Percentiles rank a stretch among this genome's conserved stretches.
Evolutionary conservation across 2,329 filamentous ascomycete genomes (phyloP).

Genomic region (Diaporthe ilicicola): DNA sequence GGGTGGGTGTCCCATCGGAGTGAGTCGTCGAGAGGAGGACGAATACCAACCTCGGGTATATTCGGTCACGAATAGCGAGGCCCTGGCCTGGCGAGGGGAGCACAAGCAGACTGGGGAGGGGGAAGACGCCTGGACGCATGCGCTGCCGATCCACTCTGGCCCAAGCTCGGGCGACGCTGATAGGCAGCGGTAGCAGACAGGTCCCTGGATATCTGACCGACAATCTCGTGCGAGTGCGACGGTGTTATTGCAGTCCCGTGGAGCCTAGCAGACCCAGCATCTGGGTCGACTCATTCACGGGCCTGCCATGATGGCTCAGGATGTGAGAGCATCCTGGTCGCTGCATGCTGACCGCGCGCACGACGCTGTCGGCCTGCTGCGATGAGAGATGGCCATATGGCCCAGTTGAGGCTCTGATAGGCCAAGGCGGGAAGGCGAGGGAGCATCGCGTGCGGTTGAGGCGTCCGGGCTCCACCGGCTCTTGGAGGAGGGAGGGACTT

Average conservation of each 20-base stretch:
- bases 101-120: not conserved
- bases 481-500: not conserved
- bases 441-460: slow-evolving; percentile 13
- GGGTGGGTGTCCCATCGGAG: not conserved
- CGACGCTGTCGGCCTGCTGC: slow-evolving; percentile 6
- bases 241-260: slow-evolving; percentile 19
- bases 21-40: not conserved
- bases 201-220: slow-evolving; percentile 29
- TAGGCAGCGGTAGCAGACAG: slow-evolving; percentile 7
- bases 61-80: slow-evolving; percentile 16
- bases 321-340: not conserved
- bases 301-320: not conserved
- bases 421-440: slow-evolving; percentile 17
- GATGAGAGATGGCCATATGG: not conserved
- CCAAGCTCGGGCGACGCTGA: slow-evolving; percentile 2
- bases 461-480: not conserved
- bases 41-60: slow-evolving; percentile 14
- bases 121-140: not conserved
- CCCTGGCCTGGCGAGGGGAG: not conserved
- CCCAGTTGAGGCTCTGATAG: slow-evolving; percentile 28
- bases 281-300: slow-evolving; percentile 5
- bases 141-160: not conserved
- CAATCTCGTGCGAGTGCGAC: slow-evolving; percentile 5
- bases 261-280: slow-evolving; percentile 9
- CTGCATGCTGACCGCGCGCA: slow-evolving; percentile 22